phyloP scores from a whole-genome alignment of 257 asterid species.

The Jasminum sambac region DNA sequence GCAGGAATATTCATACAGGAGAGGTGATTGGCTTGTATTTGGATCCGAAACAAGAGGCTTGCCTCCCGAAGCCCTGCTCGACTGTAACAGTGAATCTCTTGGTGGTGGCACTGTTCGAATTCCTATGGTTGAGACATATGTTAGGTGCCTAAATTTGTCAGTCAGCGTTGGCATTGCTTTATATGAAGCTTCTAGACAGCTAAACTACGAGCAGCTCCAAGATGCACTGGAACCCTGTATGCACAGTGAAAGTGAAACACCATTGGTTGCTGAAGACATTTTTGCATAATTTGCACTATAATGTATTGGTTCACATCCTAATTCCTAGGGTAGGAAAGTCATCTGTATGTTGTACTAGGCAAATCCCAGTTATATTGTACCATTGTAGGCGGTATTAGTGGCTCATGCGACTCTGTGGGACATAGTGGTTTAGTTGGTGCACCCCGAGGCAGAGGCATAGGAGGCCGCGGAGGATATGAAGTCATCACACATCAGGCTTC shows the following conservation, averaged over 20 bases:
- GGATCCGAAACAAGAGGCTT: conserved; percentile 90
- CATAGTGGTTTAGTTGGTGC: no score
- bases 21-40: conserved; percentile 96
- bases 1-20: conserved; percentile 82
- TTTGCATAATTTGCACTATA: conserved; percentile 44
- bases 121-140: conserved; percentile 94
- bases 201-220: conserved; percentile 76
- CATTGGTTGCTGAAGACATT: conserved; percentile 68
- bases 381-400: no score
- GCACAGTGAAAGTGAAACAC: conserved; percentile 39
- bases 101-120: conserved; percentile 84
- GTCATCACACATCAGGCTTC: no score
- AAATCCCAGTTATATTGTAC: no score
- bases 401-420: no score
- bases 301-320: not conserved
- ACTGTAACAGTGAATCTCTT: conserved; percentile 54
- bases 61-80: conserved; percentile 76
- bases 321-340: not conserved
- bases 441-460: no score
- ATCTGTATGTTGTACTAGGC: not conserved
- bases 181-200: conserved; percentile 90
- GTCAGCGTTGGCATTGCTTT: conserved; percentile 92
- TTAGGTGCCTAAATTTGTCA: conserved; percentile 87
- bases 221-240: conserved; percentile 44
- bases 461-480: no score